phyloP scores from a whole-genome alignment of 2,329 filamentous ascomycete genomes.

The Claviceps lovelessii region DNA sequence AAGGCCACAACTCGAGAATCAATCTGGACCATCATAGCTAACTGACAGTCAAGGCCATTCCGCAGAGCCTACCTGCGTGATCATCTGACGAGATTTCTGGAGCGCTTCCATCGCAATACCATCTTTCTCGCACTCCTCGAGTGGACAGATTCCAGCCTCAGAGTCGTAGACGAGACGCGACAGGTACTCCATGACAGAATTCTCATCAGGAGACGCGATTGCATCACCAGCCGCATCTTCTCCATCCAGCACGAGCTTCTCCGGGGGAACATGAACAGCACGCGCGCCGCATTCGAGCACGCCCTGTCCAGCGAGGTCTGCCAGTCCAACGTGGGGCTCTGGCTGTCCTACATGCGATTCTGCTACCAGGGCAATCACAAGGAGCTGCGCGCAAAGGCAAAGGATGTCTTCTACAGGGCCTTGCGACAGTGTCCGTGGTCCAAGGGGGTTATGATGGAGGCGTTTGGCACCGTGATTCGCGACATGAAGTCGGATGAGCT shows the following conservation, averaged over 20 bases:
- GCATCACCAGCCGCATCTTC: slow-evolving; percentile 31
- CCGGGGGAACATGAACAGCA: slow-evolving; percentile 34
- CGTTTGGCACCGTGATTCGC: slow-evolving; percentile 29
- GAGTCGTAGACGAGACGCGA: slow-evolving; percentile 65
- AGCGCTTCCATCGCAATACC: slow-evolving; percentile 58
- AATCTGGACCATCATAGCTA: not conserved
- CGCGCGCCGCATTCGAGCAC: slow-evolving; percentile 37
- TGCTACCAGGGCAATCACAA: slow-evolving; percentile 19
- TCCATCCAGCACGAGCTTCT: slow-evolving; percentile 36
- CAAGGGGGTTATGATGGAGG: slow-evolving; percentile 37
- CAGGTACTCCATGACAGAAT: slow-evolving; percentile 43
- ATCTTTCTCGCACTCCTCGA: slow-evolving; percentile 58
- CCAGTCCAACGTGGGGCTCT: slow-evolving; percentile 28
- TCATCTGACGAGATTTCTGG: slow-evolving; percentile 45
- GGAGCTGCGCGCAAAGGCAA: slow-evolving; percentile 26
- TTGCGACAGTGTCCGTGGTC: slow-evolving; percentile 34
- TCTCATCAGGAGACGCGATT: slow-evolving; percentile 25
- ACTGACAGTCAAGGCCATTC: slow-evolving; percentile 36
- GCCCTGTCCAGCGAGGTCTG: slow-evolving; percentile 28
- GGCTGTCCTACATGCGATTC: slow-evolving; percentile 37
- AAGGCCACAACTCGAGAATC: too few species aligned
- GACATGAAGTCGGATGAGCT: slow-evolving; percentile 35
- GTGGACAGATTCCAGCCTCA: slow-evolving; percentile 58
- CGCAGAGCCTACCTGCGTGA: slow-evolving; percentile 51
- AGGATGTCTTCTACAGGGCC: slow-evolving; percentile 34